phyloP scores from a whole-genome alignment of 2,329 filamentous ascomycete genomes.

The Colletotrichum filicis region DNA sequence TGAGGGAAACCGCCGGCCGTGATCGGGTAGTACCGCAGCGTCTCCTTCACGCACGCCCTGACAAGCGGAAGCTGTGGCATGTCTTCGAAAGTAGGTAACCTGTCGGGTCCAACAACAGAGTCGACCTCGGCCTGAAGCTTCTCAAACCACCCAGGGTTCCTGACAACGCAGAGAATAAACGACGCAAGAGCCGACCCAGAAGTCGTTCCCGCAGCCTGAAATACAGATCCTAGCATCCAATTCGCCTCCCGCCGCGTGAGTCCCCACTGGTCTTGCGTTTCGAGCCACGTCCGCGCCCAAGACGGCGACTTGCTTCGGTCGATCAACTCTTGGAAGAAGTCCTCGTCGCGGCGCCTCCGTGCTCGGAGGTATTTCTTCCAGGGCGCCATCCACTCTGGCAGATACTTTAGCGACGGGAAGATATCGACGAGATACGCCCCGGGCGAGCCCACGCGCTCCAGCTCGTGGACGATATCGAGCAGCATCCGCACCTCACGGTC shows the following conservation, averaged over 20 bases:
- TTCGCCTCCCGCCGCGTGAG: conserved; percentile 41
- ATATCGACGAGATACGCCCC: conserved; percentile 45
- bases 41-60: conserved; percentile 54
- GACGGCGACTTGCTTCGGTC: conserved; percentile 26
- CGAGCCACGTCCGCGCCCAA: conserved; percentile 15
- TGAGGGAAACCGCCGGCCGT: conserved; percentile 57
- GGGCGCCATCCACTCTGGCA: conserved; percentile 43
- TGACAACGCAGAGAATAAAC: conserved; percentile 42
- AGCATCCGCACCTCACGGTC: conserved; percentile 45
- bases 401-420: conserved; percentile 41
- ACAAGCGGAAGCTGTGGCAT: conserved; percentile 49
- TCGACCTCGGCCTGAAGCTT: conserved; percentile 53
- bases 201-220: conserved; percentile 51
- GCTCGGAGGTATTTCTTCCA: conserved; percentile 37
- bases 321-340: conserved; percentile 23
- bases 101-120: conserved; percentile 45
- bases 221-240: conserved; percentile 45
- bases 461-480: conserved; percentile 44
- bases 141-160: conserved; percentile 46
- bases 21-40: conserved; percentile 63
- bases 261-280: conserved; percentile 17
- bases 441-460: conserved; percentile 46
- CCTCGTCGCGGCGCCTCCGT: conserved; percentile 28
- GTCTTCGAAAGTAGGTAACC: conserved; percentile 48
- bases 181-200: conserved; percentile 43